These are phyloP conservation scores for Sporisorium exsertum DNA, from an alignment of 1,284 basidiomycete genomes.

Conservation along the genomic window DNA sequence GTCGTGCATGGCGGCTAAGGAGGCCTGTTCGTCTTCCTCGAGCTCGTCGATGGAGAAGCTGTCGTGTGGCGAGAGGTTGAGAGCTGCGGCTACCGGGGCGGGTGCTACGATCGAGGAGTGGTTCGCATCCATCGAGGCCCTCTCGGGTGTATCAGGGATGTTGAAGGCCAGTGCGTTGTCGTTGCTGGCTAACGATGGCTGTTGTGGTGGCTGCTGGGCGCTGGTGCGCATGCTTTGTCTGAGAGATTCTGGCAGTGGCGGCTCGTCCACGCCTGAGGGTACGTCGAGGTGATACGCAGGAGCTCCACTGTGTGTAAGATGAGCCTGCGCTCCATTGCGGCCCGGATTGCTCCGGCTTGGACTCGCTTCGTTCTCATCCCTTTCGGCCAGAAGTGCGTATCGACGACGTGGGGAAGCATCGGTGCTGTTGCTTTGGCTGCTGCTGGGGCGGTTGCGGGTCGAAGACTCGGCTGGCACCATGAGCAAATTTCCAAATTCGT, in stretches of 20 bases:
- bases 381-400: slow-evolving; percentile 25
- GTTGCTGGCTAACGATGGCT: neutral
- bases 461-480: slow-evolving; percentile 41
- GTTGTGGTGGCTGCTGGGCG: neutral
- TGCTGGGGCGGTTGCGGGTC: slow-evolving; percentile 4
- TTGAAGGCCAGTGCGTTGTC: slow-evolving; percentile 17
- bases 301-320: neutral
- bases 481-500: slow-evolving; percentile 48
- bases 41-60: slow-evolving; percentile 42
- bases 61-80: slow-evolving; percentile 24
- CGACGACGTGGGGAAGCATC: slow-evolving; percentile 35
- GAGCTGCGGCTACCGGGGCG: slow-evolving; percentile 35
- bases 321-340: neutral
- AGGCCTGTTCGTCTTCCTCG: slow-evolving; percentile 18
- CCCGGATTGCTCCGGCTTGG: neutral
- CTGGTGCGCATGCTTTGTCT: slow-evolving; percentile 22
- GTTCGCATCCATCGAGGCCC: slow-evolving; percentile 19
- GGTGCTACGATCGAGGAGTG: slow-evolving; percentile 30
- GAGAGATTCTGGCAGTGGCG: slow-evolving; percentile 40
- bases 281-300: slow-evolving; percentile 39
- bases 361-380: slow-evolving; percentile 9
- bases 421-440: slow-evolving; percentile 3
- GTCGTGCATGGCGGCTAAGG: slow-evolving; percentile 26
- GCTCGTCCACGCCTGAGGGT: slow-evolving; percentile 31
- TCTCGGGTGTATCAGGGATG: slow-evolving; percentile 34